phyloP scores from a whole-genome alignment of 139 green algal species.

The Trebouxia sp. region DNA sequence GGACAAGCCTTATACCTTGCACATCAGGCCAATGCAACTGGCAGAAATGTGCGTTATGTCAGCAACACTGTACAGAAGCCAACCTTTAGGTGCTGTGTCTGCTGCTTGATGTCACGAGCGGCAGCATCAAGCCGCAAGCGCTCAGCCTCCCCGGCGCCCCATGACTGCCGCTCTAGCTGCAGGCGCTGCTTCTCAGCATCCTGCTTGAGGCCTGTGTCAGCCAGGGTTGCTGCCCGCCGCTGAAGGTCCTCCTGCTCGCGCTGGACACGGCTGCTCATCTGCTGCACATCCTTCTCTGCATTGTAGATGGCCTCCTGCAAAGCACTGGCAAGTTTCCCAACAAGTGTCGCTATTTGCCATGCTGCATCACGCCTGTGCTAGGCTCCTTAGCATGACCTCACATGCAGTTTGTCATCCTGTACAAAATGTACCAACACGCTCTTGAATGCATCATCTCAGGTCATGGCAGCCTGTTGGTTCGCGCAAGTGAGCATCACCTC shows the following conservation, averaged over 20 bases:
- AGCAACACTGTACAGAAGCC: too few species aligned
- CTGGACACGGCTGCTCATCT: conserved; percentile 33
- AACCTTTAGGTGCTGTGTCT: conserved; percentile 33
- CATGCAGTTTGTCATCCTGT: not conserved
- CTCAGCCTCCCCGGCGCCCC: conserved; percentile 37
- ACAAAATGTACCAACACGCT: too few species aligned
- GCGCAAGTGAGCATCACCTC: conserved; percentile 9
- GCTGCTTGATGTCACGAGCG: conserved; percentile 27
- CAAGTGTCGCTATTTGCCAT: too few species aligned
- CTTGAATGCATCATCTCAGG: not conserved
- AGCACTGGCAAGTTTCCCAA: too few species aligned
- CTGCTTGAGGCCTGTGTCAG: conserved; percentile 31
- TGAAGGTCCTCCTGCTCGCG: conserved; percentile 37
- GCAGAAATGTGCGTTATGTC: too few species aligned
- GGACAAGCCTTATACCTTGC: too few species aligned
- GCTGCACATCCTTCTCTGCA: conserved; percentile 33
- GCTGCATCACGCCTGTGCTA: too few species aligned
- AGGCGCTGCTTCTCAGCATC: conserved; percentile 37
- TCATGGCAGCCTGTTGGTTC: too few species aligned
- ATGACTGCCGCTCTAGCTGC: conserved; percentile 29
- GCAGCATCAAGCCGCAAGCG: conserved; percentile 21
- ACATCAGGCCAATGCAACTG: too few species aligned
- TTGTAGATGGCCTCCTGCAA: conserved; percentile 36
- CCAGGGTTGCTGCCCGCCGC: conserved; percentile 26
- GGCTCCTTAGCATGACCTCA: not conserved